A percentile compares a stretch with the other conserved stretches of the same genome.
Conservation (phyloP, 2,329 filamentous ascomycete genomes). For the Paecilomyces fulvus region DNA sequence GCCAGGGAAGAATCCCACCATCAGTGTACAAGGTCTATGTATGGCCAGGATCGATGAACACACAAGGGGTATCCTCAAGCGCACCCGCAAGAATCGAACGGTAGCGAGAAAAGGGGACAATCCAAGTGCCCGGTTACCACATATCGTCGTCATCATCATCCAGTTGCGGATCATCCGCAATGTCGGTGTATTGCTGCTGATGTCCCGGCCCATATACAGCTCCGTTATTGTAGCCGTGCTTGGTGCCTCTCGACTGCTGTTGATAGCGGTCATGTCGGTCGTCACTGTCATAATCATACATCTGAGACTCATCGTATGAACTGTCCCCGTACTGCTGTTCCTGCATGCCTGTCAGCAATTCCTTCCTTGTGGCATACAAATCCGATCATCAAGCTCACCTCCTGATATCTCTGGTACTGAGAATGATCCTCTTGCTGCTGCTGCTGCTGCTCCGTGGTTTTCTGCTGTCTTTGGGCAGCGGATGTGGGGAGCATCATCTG, state of each 20-base stretch:
- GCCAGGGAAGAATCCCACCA: constrained; percentile 3
- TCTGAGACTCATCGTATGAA: constrained; percentile 42
- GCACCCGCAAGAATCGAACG: constrained; percentile 16
- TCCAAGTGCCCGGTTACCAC: constrained; percentile 33
- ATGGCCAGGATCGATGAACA: constrained; percentile 18
- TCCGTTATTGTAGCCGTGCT: constrained; percentile 32
- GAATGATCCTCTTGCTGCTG: constrained; percentile 34
- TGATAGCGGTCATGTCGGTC: constrained; percentile 30
- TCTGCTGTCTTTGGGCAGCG: constrained; percentile 53
- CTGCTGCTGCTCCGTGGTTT: constrained; percentile 30
- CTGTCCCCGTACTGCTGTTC: constrained; percentile 33
- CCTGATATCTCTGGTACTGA: constrained; percentile 40
- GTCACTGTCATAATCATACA: constrained; percentile 43
- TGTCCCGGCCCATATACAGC: constrained; percentile 26
- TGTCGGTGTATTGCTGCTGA: constrained; percentile 29
- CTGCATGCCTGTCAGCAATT: constrained; percentile 15
- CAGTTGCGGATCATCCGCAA: constrained; percentile 33
- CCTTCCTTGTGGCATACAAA: neutral
- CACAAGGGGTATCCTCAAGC: constrained; percentile 22
- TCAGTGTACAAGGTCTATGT: constrained; percentile 23
- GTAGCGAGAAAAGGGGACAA: constrained; percentile 12
- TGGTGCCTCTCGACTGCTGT: constrained; percentile 28
- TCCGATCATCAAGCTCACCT: constrained; percentile 24
- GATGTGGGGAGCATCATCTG: constrained; percentile 86
- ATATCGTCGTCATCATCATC: constrained; percentile 39